Base-by-base conservation (phyloP, 805 yeast species). In the Hanseniaspora guilliermondii region DNA sequence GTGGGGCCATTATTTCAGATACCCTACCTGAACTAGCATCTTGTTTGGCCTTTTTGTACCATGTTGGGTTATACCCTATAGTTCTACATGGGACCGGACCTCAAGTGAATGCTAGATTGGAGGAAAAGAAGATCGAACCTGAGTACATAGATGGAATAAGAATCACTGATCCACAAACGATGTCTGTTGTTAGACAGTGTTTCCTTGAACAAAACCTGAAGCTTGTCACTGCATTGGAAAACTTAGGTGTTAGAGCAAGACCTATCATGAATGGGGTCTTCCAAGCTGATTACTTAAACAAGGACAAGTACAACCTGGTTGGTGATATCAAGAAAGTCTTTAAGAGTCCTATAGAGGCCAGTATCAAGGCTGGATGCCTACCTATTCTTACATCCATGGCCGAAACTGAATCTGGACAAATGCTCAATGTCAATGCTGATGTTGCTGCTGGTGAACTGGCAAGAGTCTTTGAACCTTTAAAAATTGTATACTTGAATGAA, bases 31-130 rank as follows among this genome's bases (percentile, higher is more conserved):
- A 91, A 70, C 74, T 93, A 61, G 98, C 98, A 0, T 86, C 96
- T 0, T 89, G 97, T 64, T 75, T 93, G 59, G 97, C 97, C 4
- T 93, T 93, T 70, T 74, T 93, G 60, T 93, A 93, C 73, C 99
- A 93, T 65, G 96, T 93, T 50, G 99, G 99, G 12, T 77, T 93
- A 57, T 93, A 88, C 64, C 99, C 99, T 25, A 88, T 93, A 58
- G 95, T 93, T 9, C 76, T 93, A 56, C 99, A 93, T 66, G 99
- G 99, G 30, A 93, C 98, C 1, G 99, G 99, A 19, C 99, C 99
- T 6, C 99, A 93, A 71, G 93, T 93, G 72, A 93, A 93, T 67
- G 95, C 85, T 64, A 79, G 88, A 61, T 76, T 93, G 57, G 98
- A 93, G 69, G 82, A 82, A 50, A 95, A 87, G 69, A 96, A 96